Evolutionary conservation across 306 rosid genomes (phyloP).

Genomic region (Cucurbita ficifolia): DNA sequence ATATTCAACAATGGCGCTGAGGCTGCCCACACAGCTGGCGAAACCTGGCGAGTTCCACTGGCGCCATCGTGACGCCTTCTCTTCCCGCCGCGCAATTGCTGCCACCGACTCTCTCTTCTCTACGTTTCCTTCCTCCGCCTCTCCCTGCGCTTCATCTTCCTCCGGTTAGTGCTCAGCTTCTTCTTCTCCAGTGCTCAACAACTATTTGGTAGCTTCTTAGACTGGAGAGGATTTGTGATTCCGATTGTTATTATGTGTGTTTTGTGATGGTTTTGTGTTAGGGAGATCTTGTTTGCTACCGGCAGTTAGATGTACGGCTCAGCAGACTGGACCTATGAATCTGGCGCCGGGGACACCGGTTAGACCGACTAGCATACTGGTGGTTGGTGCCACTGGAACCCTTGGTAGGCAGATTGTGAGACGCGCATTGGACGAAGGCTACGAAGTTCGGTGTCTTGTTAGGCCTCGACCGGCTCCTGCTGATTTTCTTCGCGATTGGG

Average conservation of each 20-base stretch:
- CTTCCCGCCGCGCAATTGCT: conserved; percentile 30
- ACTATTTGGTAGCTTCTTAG: not conserved
- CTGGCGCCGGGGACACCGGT: conserved; percentile 64
- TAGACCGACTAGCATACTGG: conserved; percentile 60
- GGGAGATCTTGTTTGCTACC: conserved; percentile 15
- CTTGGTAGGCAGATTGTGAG: conserved; percentile 88
- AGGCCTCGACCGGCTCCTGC: conserved; percentile 99
- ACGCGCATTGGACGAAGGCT: conserved; percentile 86
- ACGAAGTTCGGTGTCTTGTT: conserved; percentile 82
- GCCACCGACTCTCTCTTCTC: conserved; percentile 19
- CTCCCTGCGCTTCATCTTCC: conserved; percentile 13
- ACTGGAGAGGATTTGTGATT: not conserved
- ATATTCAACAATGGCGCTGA: conserved; percentile 32
- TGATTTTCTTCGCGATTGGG: conserved; percentile 96
- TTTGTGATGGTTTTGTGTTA: not conserved
- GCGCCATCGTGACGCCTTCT: conserved; percentile 16
- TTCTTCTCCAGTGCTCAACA: not conserved
- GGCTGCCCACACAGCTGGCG: conserved; percentile 33
- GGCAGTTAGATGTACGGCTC: conserved; percentile 23
- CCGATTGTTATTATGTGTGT: not conserved
- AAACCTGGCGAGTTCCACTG: conserved; percentile 18
- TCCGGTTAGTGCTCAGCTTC: conserved; percentile 10
- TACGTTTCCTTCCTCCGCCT: conserved; percentile 2
- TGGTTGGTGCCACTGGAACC: conserved; percentile 80
- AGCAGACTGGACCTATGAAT: conserved; percentile 30